phyloP scores from a whole-genome alignment of 805 yeast genomes.

The Ogataea trehaloabstinens region DNA sequence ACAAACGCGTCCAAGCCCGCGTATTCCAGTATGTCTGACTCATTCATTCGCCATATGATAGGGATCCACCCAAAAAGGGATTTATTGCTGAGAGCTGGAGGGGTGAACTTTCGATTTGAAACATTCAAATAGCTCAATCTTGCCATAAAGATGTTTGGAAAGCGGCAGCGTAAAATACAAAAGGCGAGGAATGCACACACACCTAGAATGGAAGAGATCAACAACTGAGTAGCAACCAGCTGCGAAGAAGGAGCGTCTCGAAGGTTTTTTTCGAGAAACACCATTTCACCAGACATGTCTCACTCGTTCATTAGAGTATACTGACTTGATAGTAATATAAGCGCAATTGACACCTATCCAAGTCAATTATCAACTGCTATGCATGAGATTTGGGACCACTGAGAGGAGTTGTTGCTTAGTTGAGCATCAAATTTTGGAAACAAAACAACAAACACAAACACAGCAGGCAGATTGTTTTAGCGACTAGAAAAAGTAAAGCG shows the following conservation, averaged over 20 bases:
- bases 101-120: slow-evolving; percentile 41
- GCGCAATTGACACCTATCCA: too few species aligned
- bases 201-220: slow-evolving; percentile 70
- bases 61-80: slow-evolving; percentile 82
- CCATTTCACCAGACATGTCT: slow-evolving; percentile 18
- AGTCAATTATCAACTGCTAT: too few species aligned
- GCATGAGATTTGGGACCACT: too few species aligned
- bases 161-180: slow-evolving; percentile 64
- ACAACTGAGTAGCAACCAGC: slow-evolving; percentile 74
- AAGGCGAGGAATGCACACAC: slow-evolving; percentile 64
- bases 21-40: slow-evolving; percentile 74
- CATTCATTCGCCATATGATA: slow-evolving; percentile 60
- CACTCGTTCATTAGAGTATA: slow-evolving; percentile 2
- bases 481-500: too few species aligned
- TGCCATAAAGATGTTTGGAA: slow-evolving; percentile 85
- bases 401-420: too few species aligned
- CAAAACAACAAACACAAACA: too few species aligned
- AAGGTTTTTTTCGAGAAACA: slow-evolving; percentile 23
- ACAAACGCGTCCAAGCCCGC: slow-evolving; percentile 96
- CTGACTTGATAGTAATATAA: neutral
- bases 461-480: too few species aligned
- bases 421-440: too few species aligned
- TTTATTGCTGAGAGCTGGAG: slow-evolving; percentile 56
- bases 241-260: slow-evolving; percentile 37
- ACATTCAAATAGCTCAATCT: slow-evolving; percentile 49